Conservation (phyloP, 2,329 filamentous ascomycete genomes). For the Thielaviopsis populi region DNA sequence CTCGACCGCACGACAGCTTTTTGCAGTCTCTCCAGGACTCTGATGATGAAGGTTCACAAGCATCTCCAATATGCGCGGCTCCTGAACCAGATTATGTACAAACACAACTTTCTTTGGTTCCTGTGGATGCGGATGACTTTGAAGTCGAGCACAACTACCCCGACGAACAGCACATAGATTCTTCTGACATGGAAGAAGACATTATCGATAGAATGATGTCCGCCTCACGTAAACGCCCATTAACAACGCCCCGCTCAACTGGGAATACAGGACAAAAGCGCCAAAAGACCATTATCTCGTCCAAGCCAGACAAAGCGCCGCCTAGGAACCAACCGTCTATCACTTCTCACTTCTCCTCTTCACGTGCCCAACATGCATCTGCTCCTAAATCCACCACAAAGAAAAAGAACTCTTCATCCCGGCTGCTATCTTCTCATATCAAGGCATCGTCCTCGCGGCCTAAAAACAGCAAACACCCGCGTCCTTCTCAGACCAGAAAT, state of each 20-base stretch:
- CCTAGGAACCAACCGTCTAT: conserved; percentile 24
- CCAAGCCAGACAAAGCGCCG: conserved; percentile 18
- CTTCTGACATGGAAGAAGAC: conserved; percentile 35
- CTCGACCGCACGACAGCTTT: conserved; percentile 4
- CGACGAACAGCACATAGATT: conserved; percentile 23
- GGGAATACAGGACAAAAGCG: conserved; percentile 19
- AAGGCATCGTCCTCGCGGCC: background rate
- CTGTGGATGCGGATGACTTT: conserved; percentile 4
- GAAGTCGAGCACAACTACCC: conserved; percentile 28
- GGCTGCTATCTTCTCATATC: background rate
- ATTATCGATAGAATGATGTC: conserved; percentile 37
- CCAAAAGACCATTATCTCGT: conserved; percentile 20
- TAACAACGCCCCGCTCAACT: conserved; percentile 19
- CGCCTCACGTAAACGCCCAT: conserved; percentile 27
- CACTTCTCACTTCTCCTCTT: conserved; percentile 21
- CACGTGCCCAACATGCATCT: background rate
- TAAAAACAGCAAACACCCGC: background rate
- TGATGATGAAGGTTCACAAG: conserved; percentile 21
- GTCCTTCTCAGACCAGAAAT: conserved; percentile 1
- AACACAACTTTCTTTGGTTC: conserved; percentile 6
- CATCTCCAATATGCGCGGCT: background rate
- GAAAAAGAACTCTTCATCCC: background rate
- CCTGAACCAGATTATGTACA: conserved; percentile 9
- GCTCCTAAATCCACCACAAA: background rate
- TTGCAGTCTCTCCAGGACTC: conserved; percentile 8